Evolutionary conservation across 495 filamentous ascomycete genomes (phyloP), one percentile per base, ranked within the genome.

Genomic region (Tuber umbilicatum): DNA sequence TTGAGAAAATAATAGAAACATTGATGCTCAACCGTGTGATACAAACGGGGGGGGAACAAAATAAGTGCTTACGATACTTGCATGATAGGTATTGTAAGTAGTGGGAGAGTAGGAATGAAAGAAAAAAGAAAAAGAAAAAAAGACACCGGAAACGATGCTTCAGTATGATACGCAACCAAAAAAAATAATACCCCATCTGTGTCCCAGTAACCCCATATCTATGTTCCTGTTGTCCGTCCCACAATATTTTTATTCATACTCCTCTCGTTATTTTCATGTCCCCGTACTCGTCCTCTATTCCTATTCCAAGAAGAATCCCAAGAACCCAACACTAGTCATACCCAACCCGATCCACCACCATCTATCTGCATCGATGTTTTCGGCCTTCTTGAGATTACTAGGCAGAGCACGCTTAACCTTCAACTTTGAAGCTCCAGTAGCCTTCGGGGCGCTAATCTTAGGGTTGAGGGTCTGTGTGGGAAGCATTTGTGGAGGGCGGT

Each of bases 271-370:
- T 31, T 31, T 31, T 31, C 50, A 27, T 60, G n/a, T 35, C 0
- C 27, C 27, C 55, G 27, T 64, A 16, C 55, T 27, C 55, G 27
- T 35, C 55, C 55, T 5, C 55, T 19, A 17, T 31, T 31, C 38
- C 71, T 42, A 71, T 21, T 73, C 69, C 45, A 69, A 74, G 38
- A 76, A 69, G 60, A 70, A 80, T 9, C 79, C 79, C 1, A 81
- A 16, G 4, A 81, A 71, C 45, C 91, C 91, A 41, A 91, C 77
- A 19, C 87, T 87, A n/a, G 88, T 91, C 85, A 91, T 85, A 69
- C 88, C 83, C 17, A 93, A 83, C 21, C 91, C 91, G 74, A 91
- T 84, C 91, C 91, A 93, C 89, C 90, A 90, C 85, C 87, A 87
- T 43, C 84, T 84, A 71, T 91, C 86, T 4, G 88, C 86, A 77